A percentile compares a stretch with the other conserved stretches of the same genome.
Conservation (phyloP, 495 filamentous ascomycete genomes). For the Letharia lupina region DNA sequence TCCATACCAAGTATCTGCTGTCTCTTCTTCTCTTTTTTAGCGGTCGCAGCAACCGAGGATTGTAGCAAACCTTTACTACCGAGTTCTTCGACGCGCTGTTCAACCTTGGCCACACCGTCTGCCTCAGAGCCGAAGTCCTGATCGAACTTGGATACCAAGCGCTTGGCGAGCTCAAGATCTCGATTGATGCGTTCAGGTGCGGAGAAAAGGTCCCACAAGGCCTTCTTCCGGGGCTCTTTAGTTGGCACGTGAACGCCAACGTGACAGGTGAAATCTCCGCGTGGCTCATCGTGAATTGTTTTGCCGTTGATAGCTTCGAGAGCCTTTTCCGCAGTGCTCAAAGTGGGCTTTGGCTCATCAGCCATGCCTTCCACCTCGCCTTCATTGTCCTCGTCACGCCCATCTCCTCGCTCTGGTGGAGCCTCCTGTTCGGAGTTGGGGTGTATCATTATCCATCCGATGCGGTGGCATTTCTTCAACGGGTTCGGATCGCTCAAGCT, state of each 20-base stretch:
- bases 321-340: constrained; percentile 65
- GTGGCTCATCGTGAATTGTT: constrained; percentile 83
- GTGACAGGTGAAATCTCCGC: constrained; percentile 94
- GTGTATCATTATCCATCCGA: constrained; percentile 96
- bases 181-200: constrained; percentile 79
- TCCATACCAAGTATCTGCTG: constrained; percentile 44
- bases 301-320: constrained; percentile 91
- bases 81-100: constrained; percentile 76
- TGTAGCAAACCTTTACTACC: constrained; percentile 65
- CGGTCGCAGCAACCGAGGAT: constrained; percentile 46
- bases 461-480: constrained; percentile 90
- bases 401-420: constrained; percentile 42
- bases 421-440: constrained; percentile 59
- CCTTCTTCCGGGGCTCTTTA: constrained; percentile 81
- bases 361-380: constrained; percentile 47
- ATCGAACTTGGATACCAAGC: constrained; percentile 72
- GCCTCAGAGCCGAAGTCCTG: constrained; percentile 57
- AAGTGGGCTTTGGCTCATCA: constrained; percentile 30
- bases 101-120: constrained; percentile 68
- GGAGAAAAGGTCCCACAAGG: constrained; percentile 92
- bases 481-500: constrained; percentile 95
- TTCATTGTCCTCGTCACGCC: constrained; percentile 54
- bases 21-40: constrained; percentile 54
- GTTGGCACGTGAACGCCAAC: constrained; percentile 92
- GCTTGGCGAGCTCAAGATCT: constrained; percentile 69